Evolutionary conservation across 1,284 basidiomycete species (phyloP).

Genomic region (Ceratobasidium sp.): DNA sequence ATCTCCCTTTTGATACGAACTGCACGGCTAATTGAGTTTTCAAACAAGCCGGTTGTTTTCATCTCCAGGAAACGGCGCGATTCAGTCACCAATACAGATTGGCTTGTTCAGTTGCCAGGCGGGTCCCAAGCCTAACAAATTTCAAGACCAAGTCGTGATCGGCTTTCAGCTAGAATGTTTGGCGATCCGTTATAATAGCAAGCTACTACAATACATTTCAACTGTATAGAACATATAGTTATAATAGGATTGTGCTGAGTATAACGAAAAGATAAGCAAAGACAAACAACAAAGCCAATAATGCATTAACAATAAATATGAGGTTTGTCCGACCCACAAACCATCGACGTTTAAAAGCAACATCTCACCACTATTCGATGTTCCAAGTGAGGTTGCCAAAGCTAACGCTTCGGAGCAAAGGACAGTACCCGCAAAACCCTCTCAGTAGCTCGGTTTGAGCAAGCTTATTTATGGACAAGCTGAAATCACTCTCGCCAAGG

Average conservation of each 20-base stretch:
- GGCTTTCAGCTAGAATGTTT: not conserved
- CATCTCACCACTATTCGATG: not conserved
- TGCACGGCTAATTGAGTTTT: not conserved
- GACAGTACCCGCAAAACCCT: conserved; percentile 9
- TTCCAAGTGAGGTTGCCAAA: conserved; percentile 44
- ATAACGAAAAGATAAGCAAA: not conserved
- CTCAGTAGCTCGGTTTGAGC: conserved; percentile 29
- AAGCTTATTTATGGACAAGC: not conserved
- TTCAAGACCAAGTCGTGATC: not conserved
- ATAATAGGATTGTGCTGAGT: not conserved
- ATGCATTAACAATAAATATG: conserved; percentile 2
- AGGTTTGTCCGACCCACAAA: no score
- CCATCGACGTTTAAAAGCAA: not conserved
- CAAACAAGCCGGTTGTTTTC: not conserved
- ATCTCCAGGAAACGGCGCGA: no score
- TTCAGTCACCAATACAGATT: not conserved
- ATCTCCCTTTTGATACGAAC: conserved; percentile 4
- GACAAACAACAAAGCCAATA: not conserved
- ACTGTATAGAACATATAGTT: not conserved
- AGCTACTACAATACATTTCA: not conserved
- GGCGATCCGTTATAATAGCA: no score
- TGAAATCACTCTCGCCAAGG: conserved; percentile 12
- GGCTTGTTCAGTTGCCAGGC: not conserved
- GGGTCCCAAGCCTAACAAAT: not conserved
- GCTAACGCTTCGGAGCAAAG: conserved; percentile 24